A percentile compares a stretch with the other conserved stretches of the same genome.
phyloP scores from a whole-genome alignment of 2,329 filamentous ascomycete genomes.

The Elsinoe batatas region DNA sequence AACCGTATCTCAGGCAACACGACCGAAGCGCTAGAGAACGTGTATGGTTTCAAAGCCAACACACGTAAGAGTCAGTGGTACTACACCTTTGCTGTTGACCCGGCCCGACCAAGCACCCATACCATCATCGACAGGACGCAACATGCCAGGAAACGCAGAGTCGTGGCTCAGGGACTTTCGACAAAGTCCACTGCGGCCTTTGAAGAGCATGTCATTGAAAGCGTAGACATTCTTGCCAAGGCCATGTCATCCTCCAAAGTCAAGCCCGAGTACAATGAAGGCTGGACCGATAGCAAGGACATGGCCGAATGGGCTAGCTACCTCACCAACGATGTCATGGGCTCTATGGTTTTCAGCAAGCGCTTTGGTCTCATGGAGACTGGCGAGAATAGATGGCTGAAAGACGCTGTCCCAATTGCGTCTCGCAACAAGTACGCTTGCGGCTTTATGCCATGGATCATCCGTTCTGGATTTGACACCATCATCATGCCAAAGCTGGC shows the following conservation, averaged over 20 bases:
- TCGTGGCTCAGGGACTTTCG: constrained; percentile 39
- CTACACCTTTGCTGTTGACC: constrained; percentile 36
- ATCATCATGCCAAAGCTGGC: constrained; percentile 10
- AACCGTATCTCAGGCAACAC: constrained; percentile 72
- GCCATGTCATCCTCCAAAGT: constrained; percentile 24
- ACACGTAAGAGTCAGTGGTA: constrained; percentile 42
- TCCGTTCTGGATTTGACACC: constrained; percentile 10
- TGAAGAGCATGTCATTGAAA: constrained; percentile 37
- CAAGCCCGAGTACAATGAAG: constrained; percentile 20
- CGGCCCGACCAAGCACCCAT: constrained; percentile 35
- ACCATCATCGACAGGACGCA: constrained; percentile 35
- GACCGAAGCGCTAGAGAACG: constrained; percentile 49
- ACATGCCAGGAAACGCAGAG: constrained; percentile 38
- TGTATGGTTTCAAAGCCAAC: constrained; percentile 41
- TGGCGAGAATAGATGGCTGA: constrained; percentile 9
- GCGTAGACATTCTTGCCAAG: constrained; percentile 33
- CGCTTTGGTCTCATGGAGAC: constrained; percentile 11
- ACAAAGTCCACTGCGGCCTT: constrained; percentile 36
- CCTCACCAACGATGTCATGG: constrained; percentile 33
- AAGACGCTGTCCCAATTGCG: constrained; percentile 7
- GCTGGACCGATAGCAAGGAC: constrained; percentile 36
- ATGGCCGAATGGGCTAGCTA: constrained; percentile 35
- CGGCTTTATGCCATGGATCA: constrained; percentile 13
- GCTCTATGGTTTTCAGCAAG: constrained; percentile 13
- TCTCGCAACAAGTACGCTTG: constrained; percentile 12